A percentile compares a stretch with the other conserved stretches of the same genome.
Conservation (phyloP, 2,329 filamentous ascomycete genomes). For the Pestalotiopsis fici region DNA sequence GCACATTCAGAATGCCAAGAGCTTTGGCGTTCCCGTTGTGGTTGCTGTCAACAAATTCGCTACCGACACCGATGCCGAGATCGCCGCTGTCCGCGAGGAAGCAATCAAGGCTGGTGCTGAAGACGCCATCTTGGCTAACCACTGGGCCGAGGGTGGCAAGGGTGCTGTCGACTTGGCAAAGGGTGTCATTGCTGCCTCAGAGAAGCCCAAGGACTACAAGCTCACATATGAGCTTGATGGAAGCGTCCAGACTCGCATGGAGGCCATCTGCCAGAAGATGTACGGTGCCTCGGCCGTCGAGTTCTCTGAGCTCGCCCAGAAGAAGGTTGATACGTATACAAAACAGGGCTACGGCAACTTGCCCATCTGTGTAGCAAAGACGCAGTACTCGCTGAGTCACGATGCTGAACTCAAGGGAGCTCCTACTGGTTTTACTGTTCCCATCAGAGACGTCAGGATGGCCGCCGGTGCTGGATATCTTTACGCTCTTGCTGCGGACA, state of each 20-base stretch:
- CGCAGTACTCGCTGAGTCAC: slow-evolving; percentile 94
- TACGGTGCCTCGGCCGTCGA: slow-evolving; percentile 89
- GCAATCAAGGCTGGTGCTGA: slow-evolving; percentile 89
- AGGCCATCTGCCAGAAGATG: slow-evolving; percentile 88
- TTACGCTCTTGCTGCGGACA: slow-evolving; percentile 93
- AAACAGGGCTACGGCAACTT: slow-evolving; percentile 89
- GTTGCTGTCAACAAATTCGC: slow-evolving; percentile 97
- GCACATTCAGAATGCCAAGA: slow-evolving; percentile 87
- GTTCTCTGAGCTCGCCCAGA: slow-evolving; percentile 90
- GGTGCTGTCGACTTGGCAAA: slow-evolving; percentile 88
- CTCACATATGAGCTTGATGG: slow-evolving; percentile 82
- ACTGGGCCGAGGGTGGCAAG: slow-evolving; percentile 94
- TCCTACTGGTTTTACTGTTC: slow-evolving; percentile 89
- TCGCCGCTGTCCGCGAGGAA: slow-evolving; percentile 86
- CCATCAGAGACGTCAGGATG: slow-evolving; percentile 90
- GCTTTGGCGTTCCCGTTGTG: slow-evolving; percentile 89
- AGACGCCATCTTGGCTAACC: slow-evolving; percentile 90
- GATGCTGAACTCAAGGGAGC: slow-evolving; percentile 94
- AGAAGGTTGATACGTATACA: slow-evolving; percentile 95
- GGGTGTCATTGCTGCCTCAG: slow-evolving; percentile 79
- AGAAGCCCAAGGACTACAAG: slow-evolving; percentile 84
- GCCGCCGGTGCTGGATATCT: slow-evolving; percentile 93
- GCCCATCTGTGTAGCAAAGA: slow-evolving; percentile 97
- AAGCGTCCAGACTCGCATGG: slow-evolving; percentile 82
- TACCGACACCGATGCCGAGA: slow-evolving; percentile 91